Base-by-base conservation (phyloP, 2,329 filamentous ascomycete species). In the Didymella lethalis region DNA sequence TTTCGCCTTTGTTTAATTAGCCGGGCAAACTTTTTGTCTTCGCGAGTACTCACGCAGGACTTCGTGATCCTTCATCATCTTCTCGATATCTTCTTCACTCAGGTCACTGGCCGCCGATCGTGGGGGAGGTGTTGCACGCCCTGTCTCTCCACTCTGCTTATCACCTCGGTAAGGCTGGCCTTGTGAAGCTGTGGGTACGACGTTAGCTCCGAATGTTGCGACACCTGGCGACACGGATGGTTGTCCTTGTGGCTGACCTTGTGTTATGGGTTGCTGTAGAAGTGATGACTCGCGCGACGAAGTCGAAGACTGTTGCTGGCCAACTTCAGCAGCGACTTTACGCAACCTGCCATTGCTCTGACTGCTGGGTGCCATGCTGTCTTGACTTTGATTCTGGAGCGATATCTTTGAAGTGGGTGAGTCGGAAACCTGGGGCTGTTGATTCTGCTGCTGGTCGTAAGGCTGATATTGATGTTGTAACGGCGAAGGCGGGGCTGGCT, bases 1-100 rank as follows among this genome's bases (percentile, higher is more conserved):
- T 99, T 66, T 87, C 88, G 72, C 95, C 93, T 97, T 51, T 31
- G 51, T 64, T 59, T 57, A 34, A 43, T 57, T 6, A 25, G 26
- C 31, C 16, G 14, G 48, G 5, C 4, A n/a, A 3, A 26, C 7
- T 3, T 28, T 5, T 50, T 34, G 7, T 31, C 3, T 2, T 6
- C 4, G 8, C 8, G 14, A 7, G 31, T 34, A 64, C 80, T 76
- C 73, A 83, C 81, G 79, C 60, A 83, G 68, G 57, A 82, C 78
- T 48, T 82, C 82, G 63, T 83, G 80, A 31, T 84, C 81, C 59
- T 82, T 83, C 52, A 80, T 66, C 64, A 84, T 67, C 63, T 81
- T 77, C 29, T 72, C 72, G 38, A 82, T 68, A 18, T 83, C 81
- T 16, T 83, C 81, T 11, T 82, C 80, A 5, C 77, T 75, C 78